A percentile compares a stretch with the other conserved stretches of the same genome.
Evolutionary conservation across 768 basidiomycete species (phyloP).

Genomic region (Fomitopsis serialis): DNA sequence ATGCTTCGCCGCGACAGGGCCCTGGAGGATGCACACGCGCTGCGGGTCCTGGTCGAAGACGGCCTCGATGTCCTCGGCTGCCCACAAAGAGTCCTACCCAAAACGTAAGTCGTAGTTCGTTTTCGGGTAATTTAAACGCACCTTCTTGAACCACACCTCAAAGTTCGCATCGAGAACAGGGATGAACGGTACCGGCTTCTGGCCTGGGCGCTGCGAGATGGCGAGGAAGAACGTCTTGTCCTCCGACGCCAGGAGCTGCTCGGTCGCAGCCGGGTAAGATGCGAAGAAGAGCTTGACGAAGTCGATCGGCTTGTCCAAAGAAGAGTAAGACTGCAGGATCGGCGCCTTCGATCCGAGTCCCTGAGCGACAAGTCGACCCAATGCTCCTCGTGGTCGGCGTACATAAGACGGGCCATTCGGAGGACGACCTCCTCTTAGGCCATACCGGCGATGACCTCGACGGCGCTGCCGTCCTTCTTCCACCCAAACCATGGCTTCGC

Average conservation of each 20-base stretch:
- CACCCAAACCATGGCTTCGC: conserved; percentile 96
- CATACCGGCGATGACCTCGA: conserved; percentile 90
- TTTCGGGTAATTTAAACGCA: conserved; percentile 24
- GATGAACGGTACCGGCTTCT: conserved; percentile 98
- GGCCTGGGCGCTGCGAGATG: conserved; percentile 91
- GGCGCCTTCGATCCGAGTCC: conserved; percentile 83
- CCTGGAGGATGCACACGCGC: conserved; percentile 95
- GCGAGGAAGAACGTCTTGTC: conserved; percentile 95
- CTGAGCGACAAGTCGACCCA: conserved; percentile 92
- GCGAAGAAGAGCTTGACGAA: conserved; percentile 83
- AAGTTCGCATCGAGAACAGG: conserved; percentile 90
- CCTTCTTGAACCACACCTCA: conserved; percentile 99
- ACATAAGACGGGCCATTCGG: conserved; percentile 92
- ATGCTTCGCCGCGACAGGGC: conserved; percentile 91
- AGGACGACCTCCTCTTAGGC: conserved; percentile 95
- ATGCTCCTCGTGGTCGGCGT: conserved; percentile 81
- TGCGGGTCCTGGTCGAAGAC: conserved; percentile 99
- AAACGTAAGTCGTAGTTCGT: conserved; percentile 4
- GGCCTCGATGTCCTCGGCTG: conserved; percentile 96
- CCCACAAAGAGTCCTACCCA: conserved; percentile 90
- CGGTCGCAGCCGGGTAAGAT: conserved; percentile 73
- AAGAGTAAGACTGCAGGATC: conserved; percentile 73
- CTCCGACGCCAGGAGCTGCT: conserved; percentile 87
- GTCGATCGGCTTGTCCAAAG: conserved; percentile 75
- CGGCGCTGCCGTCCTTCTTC: conserved; percentile 87